Conservation (phyloP, 805 yeast genomes). For the Teunomyces atbi region DNA sequence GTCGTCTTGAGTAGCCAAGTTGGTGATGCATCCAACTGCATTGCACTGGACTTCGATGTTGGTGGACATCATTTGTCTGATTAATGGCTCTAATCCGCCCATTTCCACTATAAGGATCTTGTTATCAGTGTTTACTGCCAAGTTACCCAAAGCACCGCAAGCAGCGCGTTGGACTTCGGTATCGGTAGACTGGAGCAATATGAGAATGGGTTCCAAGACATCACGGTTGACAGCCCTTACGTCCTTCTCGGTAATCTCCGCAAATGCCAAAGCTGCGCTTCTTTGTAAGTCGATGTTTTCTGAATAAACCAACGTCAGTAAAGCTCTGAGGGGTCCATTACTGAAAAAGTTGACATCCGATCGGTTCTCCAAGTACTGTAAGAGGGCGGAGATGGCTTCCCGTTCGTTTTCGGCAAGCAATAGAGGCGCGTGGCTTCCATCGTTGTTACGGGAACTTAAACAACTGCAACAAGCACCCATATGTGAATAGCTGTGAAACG, state of each 20-base stretch:
- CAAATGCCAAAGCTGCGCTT: conserved; percentile 97
- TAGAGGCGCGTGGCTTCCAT: conserved; percentile 70
- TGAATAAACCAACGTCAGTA: conserved; percentile 89
- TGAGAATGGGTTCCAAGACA: conserved; percentile 89
- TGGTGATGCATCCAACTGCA: conserved; percentile 98
- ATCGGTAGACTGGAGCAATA: conserved; percentile 80
- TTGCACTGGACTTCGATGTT: conserved; percentile 98
- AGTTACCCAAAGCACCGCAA: conserved; percentile 96
- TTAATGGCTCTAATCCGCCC: conserved; percentile 97
- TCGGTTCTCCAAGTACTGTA: conserved; percentile 85
- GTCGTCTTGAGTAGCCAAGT: conserved; percentile 96
- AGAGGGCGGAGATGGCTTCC: conserved; percentile 87
- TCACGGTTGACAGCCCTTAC: conserved; percentile 87
- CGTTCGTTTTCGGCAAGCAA: conserved; percentile 90
- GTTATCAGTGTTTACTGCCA: conserved; percentile 95
- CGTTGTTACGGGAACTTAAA: conserved; percentile 43
- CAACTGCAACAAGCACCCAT: conserved; percentile 48
- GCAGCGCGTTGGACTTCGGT: conserved; percentile 98
- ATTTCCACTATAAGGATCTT: conserved; percentile 91
- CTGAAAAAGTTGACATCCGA: conserved; percentile 87
- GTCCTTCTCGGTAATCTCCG: conserved; percentile 96
- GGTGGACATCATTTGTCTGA: conserved; percentile 95
- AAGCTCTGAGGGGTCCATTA: conserved; percentile 82
- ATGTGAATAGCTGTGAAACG: not conserved
- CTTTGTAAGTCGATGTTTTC: conserved; percentile 94